These are phyloP conservation scores for Torulaspora microellipsoides DNA, from an alignment of 805 yeast species.

Conservation along the genomic window DNA sequence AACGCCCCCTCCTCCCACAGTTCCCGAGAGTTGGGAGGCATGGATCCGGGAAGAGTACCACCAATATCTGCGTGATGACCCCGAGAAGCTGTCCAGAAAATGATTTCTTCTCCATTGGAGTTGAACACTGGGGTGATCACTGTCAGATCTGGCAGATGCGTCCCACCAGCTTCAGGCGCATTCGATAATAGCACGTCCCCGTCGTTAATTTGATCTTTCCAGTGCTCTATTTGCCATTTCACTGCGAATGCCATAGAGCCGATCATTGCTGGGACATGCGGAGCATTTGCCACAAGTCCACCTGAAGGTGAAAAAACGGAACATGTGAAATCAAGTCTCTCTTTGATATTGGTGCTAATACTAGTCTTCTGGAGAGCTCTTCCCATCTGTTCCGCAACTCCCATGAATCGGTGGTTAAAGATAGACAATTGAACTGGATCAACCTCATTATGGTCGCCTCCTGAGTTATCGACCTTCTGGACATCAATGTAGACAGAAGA, in stretches of 20 bases:
- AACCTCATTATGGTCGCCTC: slow-evolving; percentile 11
- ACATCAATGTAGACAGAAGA: slow-evolving; percentile 36
- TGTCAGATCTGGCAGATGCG: slow-evolving; percentile 46
- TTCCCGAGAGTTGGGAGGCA: slow-evolving; percentile 48
- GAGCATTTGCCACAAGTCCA: slow-evolving; percentile 40
- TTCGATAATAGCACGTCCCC: slow-evolving; percentile 41
- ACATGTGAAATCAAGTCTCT: slow-evolving; percentile 42
- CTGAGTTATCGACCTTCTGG: slow-evolving; percentile 10
- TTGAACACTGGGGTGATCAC: slow-evolving; percentile 49
- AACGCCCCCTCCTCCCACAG: slow-evolving; percentile 51
- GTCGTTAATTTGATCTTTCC: slow-evolving; percentile 34
- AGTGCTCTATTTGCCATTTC: slow-evolving; percentile 31
- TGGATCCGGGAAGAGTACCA: slow-evolving; percentile 48
- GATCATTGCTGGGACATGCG: slow-evolving; percentile 41
- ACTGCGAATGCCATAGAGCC: slow-evolving; percentile 40
- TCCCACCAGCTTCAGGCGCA: slow-evolving; percentile 40
- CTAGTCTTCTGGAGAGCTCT: slow-evolving; percentile 39
- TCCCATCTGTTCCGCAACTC: slow-evolving; percentile 44
- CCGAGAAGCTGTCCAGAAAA: slow-evolving; percentile 49
- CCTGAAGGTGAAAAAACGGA: slow-evolving; percentile 42
- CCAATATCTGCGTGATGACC: slow-evolving; percentile 60
- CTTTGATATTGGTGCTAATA: slow-evolving; percentile 40
- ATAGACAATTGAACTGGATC: slow-evolving; percentile 39
- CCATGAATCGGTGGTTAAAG: slow-evolving; percentile 42
- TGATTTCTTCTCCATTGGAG: slow-evolving; percentile 35